Percentiles rank a stretch among this genome's conserved stretches.
Conservation (phyloP, 1,284 basidiomycete species). For the Abortiporus biennis region DNA sequence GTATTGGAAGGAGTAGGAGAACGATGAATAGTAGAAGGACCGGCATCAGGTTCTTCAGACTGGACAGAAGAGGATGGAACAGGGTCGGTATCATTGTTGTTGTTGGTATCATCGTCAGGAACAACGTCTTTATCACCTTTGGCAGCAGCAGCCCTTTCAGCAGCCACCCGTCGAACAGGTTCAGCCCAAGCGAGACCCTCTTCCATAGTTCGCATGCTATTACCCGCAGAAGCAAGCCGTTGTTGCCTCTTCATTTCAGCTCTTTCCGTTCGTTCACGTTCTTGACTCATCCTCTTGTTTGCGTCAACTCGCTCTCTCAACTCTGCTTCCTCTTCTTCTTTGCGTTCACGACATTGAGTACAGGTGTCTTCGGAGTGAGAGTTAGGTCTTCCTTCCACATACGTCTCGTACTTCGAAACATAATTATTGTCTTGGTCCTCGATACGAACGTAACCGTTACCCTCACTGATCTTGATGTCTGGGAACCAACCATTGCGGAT, state of each 20-base stretch:
- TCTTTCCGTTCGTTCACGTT: constrained; percentile 2
- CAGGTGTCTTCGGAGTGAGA: constrained; percentile 40
- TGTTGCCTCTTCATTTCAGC: constrained; percentile 1
- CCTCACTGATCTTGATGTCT: constrained; percentile 19
- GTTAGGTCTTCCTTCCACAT: constrained; percentile 26
- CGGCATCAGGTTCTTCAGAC: background rate
- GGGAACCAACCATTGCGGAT: constrained; percentile 55
- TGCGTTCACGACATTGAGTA: constrained; percentile 16
- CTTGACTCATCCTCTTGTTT: background rate
- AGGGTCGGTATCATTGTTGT: constrained; percentile 14
- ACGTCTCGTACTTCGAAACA: constrained; percentile 29
- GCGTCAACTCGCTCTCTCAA: constrained; percentile 3
- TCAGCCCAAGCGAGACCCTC: too few species aligned
- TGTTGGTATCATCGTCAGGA: background rate
- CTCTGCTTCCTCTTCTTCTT: constrained; percentile 20
- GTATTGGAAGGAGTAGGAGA: background rate
- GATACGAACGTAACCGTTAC: constrained; percentile 14
- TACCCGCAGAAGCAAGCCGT: too few species aligned
- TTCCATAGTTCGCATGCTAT: too few species aligned
- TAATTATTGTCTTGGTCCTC: constrained; percentile 12
- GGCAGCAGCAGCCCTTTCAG: too few species aligned
- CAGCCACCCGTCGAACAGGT: too few species aligned
- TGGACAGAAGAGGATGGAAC: background rate
- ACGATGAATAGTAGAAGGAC: background rate
- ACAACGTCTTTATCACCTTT: constrained; percentile 4